Evolutionary conservation across 2,329 filamentous ascomycete species (phyloP), one percentile per base, ranked within the genome.

Genomic region (Fusarium napiforme): DNA sequence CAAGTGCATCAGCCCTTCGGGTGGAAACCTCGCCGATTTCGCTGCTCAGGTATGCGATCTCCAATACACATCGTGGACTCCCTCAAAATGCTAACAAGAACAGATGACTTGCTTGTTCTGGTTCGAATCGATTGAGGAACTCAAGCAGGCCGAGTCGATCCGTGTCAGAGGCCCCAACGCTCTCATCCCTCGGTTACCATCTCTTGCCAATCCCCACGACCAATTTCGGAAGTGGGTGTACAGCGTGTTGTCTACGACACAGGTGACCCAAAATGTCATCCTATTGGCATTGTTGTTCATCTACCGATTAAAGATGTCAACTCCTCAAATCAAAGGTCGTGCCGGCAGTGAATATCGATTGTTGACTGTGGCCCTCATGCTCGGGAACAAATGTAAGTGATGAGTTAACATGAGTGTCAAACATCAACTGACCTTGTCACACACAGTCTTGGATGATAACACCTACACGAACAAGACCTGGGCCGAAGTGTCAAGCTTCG

Each of bases 401-500:
- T 52, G 39, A 21, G 21, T 26, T 14, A 30, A 43, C n/a, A 19
- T 37, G n/a, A 15, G n/a, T 18, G 23, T 42, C 42, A 21, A 28
- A 50, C 14, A 28, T 52, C 34, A 34, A 66, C 79, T 81, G 69
- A 81, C 66, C 34, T 30, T 36, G 21, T 21, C n/a, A 40, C 71
- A 94, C n/a, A 37, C 71, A 94, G 92, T 98, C 81, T 85, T 99
- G 77, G 96, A 99, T 80, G 96, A 99, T 82, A 99, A 98, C 82
- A 98, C 96, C 0, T 99, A 99, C 83, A 98, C 96, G 42, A 99
- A 99, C 85, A 98, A 98, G 86, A 99, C 96, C 0, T 99, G 96
- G 96, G 96, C 96, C 5, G 96, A 99, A 78, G 96, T 99, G 16
- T 98, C 96, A 2, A 93, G 93, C 49, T 97, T 99, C 69, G 91